These are phyloP conservation scores for Henningerozyma blattae DNA, from an alignment of 805 yeast genomes.

Conservation along the genomic window DNA sequence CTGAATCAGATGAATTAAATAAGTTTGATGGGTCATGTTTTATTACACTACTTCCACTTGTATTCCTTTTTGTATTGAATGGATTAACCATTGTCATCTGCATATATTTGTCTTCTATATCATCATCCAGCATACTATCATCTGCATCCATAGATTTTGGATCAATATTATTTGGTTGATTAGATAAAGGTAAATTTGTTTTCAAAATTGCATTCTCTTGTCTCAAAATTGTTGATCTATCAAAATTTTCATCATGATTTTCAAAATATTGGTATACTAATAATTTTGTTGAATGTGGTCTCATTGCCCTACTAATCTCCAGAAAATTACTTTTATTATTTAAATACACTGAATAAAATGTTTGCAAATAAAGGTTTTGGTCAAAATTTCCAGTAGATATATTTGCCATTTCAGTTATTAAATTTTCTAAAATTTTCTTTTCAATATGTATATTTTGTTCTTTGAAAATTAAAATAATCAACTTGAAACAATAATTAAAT, in stretches of 20 bases:
- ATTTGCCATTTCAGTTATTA: conserved; percentile 8
- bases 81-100: conserved; percentile 28
- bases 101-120: conserved; percentile 7
- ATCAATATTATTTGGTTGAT: neutral
- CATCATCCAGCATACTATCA: neutral
- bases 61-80: conserved; percentile 9
- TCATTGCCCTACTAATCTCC: conserved; percentile 6
- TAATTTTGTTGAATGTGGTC: conserved; percentile 15
- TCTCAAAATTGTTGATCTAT: conserved; percentile 2
- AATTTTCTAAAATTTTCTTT: conserved; percentile 1
- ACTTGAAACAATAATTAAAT: conserved; percentile 15
- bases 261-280: conserved; percentile 20
- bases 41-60: conserved; percentile 15
- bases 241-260: conserved; percentile 11
- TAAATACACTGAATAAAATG: conserved; percentile 9
- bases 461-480: conserved; percentile 4
- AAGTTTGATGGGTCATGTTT: conserved; percentile 6
- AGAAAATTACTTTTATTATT: conserved; percentile 7
- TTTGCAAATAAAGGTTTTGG: conserved; percentile 13
- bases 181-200: neutral
- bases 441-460: neutral
- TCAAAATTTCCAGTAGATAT: conserved; percentile 21
- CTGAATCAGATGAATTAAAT: conserved; percentile 1
- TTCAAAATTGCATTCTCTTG: neutral
- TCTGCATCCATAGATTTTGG: neutral